Evolutionary conservation across 352 stramenopile species (phyloP), one percentile per base, ranked within the genome.

Genomic region (Globisporangium spiculum): DNA sequence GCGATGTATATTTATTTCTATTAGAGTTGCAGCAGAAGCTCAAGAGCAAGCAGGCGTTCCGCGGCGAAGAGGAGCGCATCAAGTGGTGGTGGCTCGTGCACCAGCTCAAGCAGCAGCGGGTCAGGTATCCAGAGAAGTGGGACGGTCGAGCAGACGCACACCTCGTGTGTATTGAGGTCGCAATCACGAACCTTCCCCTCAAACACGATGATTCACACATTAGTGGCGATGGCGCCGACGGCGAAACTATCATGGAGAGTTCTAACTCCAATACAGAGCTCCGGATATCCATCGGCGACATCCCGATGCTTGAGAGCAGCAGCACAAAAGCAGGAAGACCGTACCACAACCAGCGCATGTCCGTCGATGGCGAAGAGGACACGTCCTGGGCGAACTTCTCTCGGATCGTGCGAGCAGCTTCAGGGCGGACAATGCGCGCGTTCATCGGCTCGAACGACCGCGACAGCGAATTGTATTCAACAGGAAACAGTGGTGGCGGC

Each of bases 61-160:
- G 58, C 1, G 64, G 67, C 46, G 77, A 83, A 59, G 69, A 75
- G 16, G 77, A 83, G 52, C 77, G 75, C 30, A 77, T 74, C 46
- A 69, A 69, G 22, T 86, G 76, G 76, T 71, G 72, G 36, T 80
- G 67, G 76, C 60, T 66, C 20, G 68, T 79, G 62, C 68, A 84
- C 32, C 72, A 77, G 61, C 67, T 82, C 44, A 76, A 67, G 46
- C 66, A 71, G 20, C 74, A 83, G 56, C 74, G 74, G 41, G 60
- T 77, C 20, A 59, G 69, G 55, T 56, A 59, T 30, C 65, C 69
- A 18, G 57, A 65, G n/a, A 68, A 62, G 9, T 81, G 74, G 75
- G 60, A 63, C 16, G 60, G 56, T 6, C 56, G 68, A 32, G 64
- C 73, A 30, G 58, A 75, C 65, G 70, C 70, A 34, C 50, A 78